phyloP scores from a whole-genome alignment of 2,329 filamentous ascomycete species.

The Hyphodiscus sp. region DNA sequence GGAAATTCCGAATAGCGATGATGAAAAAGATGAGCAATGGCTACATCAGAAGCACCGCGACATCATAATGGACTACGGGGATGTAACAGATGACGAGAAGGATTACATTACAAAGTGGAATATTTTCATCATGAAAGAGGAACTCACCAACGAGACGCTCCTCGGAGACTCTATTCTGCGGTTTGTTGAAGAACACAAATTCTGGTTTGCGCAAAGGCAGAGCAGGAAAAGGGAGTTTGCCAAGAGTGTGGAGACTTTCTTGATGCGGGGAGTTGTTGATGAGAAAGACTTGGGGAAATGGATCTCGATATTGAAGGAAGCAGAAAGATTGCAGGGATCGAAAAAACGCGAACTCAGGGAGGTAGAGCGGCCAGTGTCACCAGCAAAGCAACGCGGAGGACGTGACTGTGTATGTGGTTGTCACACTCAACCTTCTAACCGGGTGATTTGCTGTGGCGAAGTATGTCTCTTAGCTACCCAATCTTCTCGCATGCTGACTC shows the following conservation, averaged over 20 bases:
- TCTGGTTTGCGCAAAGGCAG: slow-evolving; percentile 21
- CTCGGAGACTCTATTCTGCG: slow-evolving; percentile 15
- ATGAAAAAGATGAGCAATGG: slow-evolving; percentile 28
- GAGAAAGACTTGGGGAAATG: slow-evolving; percentile 8
- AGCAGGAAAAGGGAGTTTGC: slow-evolving; percentile 18
- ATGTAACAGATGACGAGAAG: slow-evolving; percentile 26
- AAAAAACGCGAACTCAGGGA: slow-evolving; percentile 1
- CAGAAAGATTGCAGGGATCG: not conserved
- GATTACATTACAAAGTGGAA: slow-evolving; percentile 28
- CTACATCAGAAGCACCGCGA: slow-evolving; percentile 25
- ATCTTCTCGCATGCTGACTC: not conserved
- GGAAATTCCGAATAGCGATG: slow-evolving; percentile 23
- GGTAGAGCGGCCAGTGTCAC: not conserved
- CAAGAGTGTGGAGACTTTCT: slow-evolving; percentile 17
- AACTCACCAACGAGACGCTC: slow-evolving; percentile 17
- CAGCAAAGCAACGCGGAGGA: slow-evolving; percentile 5
- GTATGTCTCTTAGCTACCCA: slow-evolving; percentile 9
- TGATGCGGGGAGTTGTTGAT: slow-evolving; percentile 15
- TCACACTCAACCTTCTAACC: slow-evolving; percentile 7
- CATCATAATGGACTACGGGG: slow-evolving; percentile 24
- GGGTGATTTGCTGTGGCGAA: slow-evolving; percentile 15
- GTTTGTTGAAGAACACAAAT: slow-evolving; percentile 21
- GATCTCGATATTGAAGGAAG: slow-evolving; percentile 8
- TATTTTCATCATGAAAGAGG: slow-evolving; percentile 20
- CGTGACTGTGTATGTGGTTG: slow-evolving; percentile 19